Base-by-base conservation (phyloP, 2,329 filamentous ascomycete genomes). In the Phialophora macrospora region DNA sequence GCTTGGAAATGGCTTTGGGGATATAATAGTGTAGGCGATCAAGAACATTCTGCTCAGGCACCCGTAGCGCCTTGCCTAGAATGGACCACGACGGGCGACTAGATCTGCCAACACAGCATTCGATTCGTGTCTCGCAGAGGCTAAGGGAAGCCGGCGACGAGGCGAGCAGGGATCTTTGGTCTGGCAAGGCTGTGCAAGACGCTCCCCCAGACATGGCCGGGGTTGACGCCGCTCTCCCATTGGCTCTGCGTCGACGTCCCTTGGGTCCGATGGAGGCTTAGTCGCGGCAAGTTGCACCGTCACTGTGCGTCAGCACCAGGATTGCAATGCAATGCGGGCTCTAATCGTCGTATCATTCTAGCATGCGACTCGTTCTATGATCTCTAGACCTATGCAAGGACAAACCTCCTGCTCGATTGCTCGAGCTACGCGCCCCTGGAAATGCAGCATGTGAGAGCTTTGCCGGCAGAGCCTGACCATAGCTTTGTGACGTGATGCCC, bases 321-420 rank as follows among this genome's bases (percentile, higher is more conserved):
- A 51, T 26, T 12, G 20, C 20, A 51, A 20, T 44, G 38, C 38
- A 44, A 44, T n/a, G 14, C 38, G 38, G 38, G 38, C 17, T 44
- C 38, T n/a, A 44, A 44, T 44, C 38, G 38, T n/a, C 17, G 12
- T 51, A 17, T 51, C 48, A 28, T 51, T 51, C 48, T 51, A 51
- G 22, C 48, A 51, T 51, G 20, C 9, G 9, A 26, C 20, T 11
- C 48, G 48, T 22, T 51, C 48, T 51, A 51, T 51, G 24, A 51
- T 22, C 20, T 51, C 48, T 51, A 51, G 9, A 26, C 14, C 32
- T 34, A 48, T 48, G 44, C 44, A 48, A 20, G 17, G 17, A n/a
- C 44, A 28, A 51, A 51, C 26, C 22, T 51, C 48, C 48, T 12
- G 48, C 20, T 24, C 24, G 48, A 51, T 51, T 26, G 48, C 24